Percentiles rank a stretch among this genome's conserved stretches.
Conservation (phyloP, 2,329 filamentous ascomycete genomes). For the Fusarium sp. region DNA sequence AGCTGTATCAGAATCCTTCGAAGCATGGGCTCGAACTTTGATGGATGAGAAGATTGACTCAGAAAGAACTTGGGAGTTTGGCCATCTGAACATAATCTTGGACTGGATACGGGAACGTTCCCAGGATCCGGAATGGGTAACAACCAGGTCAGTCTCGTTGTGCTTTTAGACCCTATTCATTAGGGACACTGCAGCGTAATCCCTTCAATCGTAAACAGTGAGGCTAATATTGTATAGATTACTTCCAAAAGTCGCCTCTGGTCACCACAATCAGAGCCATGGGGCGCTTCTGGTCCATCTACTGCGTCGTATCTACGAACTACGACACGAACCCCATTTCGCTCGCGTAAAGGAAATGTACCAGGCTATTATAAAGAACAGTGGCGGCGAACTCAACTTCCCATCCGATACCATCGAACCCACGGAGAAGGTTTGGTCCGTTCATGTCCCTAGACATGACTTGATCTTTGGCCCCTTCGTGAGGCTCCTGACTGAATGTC, state of each 20-base stretch:
- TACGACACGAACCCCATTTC: background rate
- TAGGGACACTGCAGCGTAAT: background rate
- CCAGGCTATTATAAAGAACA: constrained; percentile 9
- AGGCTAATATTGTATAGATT: background rate
- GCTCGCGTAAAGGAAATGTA: constrained; percentile 1
- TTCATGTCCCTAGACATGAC: constrained; percentile 1
- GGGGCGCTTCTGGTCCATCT: constrained; percentile 8
- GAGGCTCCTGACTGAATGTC: constrained; percentile 9
- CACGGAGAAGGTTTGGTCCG: background rate
- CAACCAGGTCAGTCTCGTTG: constrained; percentile 5
- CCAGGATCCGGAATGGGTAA: constrained; percentile 1
- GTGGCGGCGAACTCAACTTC: constrained; percentile 9
- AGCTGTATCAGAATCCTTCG: constrained; percentile 1
- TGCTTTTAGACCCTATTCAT: background rate
- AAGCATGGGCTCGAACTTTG: background rate
- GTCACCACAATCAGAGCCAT: background rate
- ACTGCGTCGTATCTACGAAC: background rate
- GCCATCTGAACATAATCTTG: constrained; percentile 2
- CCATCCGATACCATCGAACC: background rate
- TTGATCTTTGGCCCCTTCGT: background rate
- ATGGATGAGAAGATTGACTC: constrained; percentile 8
- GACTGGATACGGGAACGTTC: background rate
- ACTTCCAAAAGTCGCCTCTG: constrained; percentile 10
- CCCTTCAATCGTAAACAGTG: background rate
- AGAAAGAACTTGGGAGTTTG: background rate